Conservation (phyloP, 2,329 filamentous ascomycete species). For the Colletotrichum aenigma region DNA sequence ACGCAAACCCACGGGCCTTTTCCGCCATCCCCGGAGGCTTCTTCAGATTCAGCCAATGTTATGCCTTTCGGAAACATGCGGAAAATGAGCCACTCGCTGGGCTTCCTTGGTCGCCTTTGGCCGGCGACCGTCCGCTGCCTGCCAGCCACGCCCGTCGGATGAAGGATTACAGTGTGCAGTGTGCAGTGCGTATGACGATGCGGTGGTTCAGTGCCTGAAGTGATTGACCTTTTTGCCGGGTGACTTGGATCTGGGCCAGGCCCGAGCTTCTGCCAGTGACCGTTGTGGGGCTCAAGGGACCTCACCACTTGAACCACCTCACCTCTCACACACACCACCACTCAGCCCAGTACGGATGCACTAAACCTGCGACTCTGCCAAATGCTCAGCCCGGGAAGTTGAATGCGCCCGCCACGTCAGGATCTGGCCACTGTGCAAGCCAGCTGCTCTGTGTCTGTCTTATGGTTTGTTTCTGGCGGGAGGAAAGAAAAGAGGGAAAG, state of each 20-base stretch:
- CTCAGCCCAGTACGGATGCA: background rate
- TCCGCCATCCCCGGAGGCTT: background rate
- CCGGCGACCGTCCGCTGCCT: background rate
- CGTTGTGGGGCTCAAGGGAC: slow-evolving; percentile 15
- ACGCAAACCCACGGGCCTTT: background rate
- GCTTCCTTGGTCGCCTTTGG: background rate
- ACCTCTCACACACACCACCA: background rate
- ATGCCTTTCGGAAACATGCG: background rate
- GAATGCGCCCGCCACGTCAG: slow-evolving; percentile 19
- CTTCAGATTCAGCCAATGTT: background rate
- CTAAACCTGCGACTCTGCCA: background rate
- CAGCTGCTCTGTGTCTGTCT: background rate
- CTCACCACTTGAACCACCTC: background rate
- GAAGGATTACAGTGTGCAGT: background rate
- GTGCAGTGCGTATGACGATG: background rate
- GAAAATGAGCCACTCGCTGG: background rate
- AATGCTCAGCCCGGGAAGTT: background rate
- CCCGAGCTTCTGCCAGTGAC: slow-evolving; percentile 12
- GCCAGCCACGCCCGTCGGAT: background rate
- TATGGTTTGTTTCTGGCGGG: background rate
- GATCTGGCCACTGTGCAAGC: background rate
- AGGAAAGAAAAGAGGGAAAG: background rate
- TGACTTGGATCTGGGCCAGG: background rate
- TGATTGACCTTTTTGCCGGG: background rate
- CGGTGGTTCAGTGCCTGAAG: background rate